These are phyloP conservation scores for Lentinus brumalis DNA, from an alignment of 768 basidiomycete genomes.

Conservation along the genomic window DNA sequence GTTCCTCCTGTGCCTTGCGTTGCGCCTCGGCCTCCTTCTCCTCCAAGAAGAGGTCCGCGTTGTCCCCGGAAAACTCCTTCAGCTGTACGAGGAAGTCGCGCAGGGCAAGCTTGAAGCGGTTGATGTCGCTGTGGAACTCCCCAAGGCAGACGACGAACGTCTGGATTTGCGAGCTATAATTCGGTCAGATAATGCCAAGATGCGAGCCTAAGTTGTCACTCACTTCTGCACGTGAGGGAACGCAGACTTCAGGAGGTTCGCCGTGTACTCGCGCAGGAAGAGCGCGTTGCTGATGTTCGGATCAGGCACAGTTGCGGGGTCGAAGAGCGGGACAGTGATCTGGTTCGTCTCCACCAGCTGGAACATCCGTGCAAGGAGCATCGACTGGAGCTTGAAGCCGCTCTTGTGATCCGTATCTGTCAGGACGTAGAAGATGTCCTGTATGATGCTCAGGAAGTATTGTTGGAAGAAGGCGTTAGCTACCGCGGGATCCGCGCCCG, in stretches of 20 bases:
- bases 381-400: constrained; percentile 93
- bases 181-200: constrained; percentile 1
- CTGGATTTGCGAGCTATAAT: constrained; percentile 64
- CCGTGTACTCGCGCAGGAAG: constrained; percentile 85
- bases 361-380: constrained; percentile 92
- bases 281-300: constrained; percentile 73
- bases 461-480: constrained; percentile 95
- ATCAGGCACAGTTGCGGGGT: constrained; percentile 70
- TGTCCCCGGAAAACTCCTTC: constrained; percentile 96
- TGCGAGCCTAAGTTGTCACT: constrained; percentile 29
- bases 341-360: constrained; percentile 83
- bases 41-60: constrained; percentile 88
- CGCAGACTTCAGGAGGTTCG: constrained; percentile 81
- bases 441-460: constrained; percentile 90
- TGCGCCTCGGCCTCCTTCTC: constrained; percentile 90
- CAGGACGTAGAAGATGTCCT: constrained; percentile 96
- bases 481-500: constrained; percentile 73
- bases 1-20: constrained; percentile 79
- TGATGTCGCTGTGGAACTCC: constrained; percentile 77
- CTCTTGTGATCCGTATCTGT: constrained; percentile 99
- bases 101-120: constrained; percentile 89
- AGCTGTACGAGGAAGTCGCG: constrained; percentile 98
- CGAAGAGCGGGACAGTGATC: constrained; percentile 83
- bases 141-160: constrained; percentile 67
- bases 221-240: constrained; percentile 93